phyloP scores from a whole-genome alignment of 2,329 filamentous ascomycete species.

The Apiospora pterosperma region DNA sequence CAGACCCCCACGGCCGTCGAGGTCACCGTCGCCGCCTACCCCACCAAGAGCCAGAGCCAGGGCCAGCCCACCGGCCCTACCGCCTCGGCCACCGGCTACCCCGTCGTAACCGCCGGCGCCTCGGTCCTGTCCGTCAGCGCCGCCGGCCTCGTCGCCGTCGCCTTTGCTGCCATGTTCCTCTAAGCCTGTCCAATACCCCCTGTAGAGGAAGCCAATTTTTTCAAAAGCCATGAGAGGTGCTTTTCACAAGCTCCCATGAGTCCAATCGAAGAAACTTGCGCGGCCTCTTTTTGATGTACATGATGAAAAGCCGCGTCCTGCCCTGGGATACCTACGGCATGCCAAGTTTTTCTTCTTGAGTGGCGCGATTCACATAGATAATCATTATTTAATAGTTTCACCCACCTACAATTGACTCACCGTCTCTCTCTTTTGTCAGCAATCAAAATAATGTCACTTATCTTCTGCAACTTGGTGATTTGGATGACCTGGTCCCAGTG shows the following conservation, averaged over 20 bases:
- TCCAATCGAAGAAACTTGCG: neutral
- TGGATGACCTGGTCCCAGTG: no score
- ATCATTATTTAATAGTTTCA: conserved; percentile 3
- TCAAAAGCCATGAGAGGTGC: no score
- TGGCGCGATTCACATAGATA: neutral
- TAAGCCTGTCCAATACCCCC: neutral
- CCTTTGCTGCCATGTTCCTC: conserved; percentile 1
- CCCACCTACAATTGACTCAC: neutral
- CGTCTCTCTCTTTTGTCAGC: neutral
- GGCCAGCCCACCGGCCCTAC: neutral
- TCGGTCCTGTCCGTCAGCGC: neutral
- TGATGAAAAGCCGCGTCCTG: neutral
- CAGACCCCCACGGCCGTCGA: neutral
- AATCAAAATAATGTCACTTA: neutral
- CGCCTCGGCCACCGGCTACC: conserved; percentile 8
- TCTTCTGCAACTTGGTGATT: no score
- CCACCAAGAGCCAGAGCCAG: neutral
- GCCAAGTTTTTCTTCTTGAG: neutral
- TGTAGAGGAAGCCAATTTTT: neutral
- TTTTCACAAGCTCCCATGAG: neutral
- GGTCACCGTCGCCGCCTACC: neutral
- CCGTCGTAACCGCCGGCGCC: conserved; percentile 14
- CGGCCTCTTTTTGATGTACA: neutral
- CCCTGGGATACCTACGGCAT: neutral
- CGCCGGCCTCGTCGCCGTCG: neutral